A percentile compares a stretch with the other conserved stretches of the same genome.
phyloP scores from a whole-genome alignment of 257 asterid species.

The Capsicum pubescens region DNA sequence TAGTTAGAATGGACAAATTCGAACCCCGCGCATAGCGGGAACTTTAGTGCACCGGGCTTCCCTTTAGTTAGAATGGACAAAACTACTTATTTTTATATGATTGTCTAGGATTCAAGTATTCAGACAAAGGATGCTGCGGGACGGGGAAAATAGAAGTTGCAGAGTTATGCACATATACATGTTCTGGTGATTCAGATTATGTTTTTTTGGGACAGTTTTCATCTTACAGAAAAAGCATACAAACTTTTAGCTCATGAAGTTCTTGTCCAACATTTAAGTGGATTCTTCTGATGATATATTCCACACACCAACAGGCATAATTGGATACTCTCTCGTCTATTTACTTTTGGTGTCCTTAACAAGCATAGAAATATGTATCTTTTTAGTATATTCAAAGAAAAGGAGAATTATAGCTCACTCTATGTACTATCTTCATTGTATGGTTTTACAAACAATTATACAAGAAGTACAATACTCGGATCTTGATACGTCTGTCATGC shows the following conservation, averaged over 20 bases:
- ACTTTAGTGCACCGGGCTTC: too few species aligned
- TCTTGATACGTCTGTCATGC: background rate
- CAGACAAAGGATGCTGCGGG: slow-evolving; percentile 33
- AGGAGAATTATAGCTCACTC: background rate
- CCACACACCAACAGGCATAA: too few species aligned
- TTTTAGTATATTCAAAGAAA: background rate
- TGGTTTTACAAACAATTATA: slow-evolving; percentile 4
- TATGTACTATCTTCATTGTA: background rate
- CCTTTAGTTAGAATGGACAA: background rate
- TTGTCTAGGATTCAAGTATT: slow-evolving; percentile 25
- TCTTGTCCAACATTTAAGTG: slow-evolving; percentile 24
- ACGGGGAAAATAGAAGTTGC: slow-evolving; percentile 30
- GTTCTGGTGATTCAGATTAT: slow-evolving; percentile 28
- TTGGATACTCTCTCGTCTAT: background rate
- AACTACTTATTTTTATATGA: background rate
- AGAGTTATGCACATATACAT: slow-evolving; percentile 24
- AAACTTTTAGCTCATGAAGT: background rate
- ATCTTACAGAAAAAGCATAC: slow-evolving; percentile 31
- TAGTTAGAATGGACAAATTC: background rate
- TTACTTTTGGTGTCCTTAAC: background rate
- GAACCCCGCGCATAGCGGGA: too few species aligned
- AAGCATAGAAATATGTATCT: background rate
- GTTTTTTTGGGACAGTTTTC: slow-evolving; percentile 34
- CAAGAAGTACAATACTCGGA: background rate
- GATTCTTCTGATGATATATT: slow-evolving; percentile 13